These are phyloP conservation scores for Acanthamoeba triangularis DNA, from an alignment of 208 protist genomes.

Conservation along the genomic window DNA sequence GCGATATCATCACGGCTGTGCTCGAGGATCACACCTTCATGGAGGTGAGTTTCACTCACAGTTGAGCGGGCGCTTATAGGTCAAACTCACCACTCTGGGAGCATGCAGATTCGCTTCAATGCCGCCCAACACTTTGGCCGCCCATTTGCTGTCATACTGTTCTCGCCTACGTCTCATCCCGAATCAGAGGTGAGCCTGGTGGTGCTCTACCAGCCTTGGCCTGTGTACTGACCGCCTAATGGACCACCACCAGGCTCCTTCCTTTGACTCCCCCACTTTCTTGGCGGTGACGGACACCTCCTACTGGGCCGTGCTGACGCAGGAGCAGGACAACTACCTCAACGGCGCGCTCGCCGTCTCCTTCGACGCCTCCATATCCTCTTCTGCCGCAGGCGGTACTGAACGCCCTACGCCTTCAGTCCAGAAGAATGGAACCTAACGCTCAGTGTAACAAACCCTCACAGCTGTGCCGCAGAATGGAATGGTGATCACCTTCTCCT, in stretches of 20 bases:
- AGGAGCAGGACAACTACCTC: constrained; percentile 2
- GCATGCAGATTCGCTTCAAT: too few relatives aligned
- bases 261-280: background rate
- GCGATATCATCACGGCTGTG: background rate
- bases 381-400: background rate
- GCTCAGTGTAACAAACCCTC: too few relatives aligned
- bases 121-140: background rate
- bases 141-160: background rate
- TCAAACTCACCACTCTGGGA: background rate
- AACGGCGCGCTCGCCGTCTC: background rate
- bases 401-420: too few relatives aligned
- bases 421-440: too few relatives aligned
- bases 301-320: constrained; percentile 11
- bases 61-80: too few relatives aligned
- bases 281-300: background rate
- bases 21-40: background rate
- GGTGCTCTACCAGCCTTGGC: background rate
- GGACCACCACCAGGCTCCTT: background rate
- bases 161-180: background rate
- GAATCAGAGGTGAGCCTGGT: background rate
- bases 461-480: background rate
- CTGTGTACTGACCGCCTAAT: too few relatives aligned
- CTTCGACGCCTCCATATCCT: background rate
- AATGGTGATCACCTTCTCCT: background rate
- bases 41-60: background rate